phyloP scores from a whole-genome alignment of 352 stramenopile genomes.

The Pythium folliculosum region DNA sequence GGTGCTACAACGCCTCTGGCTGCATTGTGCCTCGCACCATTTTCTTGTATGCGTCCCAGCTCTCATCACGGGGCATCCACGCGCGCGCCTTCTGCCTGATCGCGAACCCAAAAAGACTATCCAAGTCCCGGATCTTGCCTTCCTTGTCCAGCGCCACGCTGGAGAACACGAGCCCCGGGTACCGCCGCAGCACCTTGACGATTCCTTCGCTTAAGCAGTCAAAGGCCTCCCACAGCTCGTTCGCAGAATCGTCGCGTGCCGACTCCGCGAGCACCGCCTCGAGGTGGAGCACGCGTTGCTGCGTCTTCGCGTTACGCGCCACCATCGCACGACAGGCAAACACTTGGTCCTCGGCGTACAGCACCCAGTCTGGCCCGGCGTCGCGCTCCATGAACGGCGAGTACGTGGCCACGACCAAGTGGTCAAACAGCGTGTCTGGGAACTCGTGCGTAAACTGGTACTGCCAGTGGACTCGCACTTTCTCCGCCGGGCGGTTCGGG shows the following conservation, averaged over 20 bases:
- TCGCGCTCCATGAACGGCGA: slow-evolving; percentile 5
- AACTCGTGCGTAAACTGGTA: slow-evolving; percentile 12
- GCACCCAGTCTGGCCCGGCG: slow-evolving; percentile 12
- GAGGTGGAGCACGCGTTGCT: neutral
- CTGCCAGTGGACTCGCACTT: slow-evolving; percentile 19
- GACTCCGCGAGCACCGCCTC: slow-evolving; percentile 1
- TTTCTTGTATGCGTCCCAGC: neutral
- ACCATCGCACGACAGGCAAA: slow-evolving; percentile 7
- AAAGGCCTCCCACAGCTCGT: slow-evolving; percentile 11
- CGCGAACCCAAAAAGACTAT: neutral
- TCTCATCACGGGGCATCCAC: neutral
- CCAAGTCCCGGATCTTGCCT: neutral
- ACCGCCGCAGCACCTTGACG: slow-evolving; percentile 4
- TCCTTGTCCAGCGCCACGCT: neutral
- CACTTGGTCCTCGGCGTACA: neutral
- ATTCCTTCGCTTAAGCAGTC: neutral
- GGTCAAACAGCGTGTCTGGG: slow-evolving; percentile 6
- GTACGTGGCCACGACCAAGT: slow-evolving; percentile 23
- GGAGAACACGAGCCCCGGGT: neutral
- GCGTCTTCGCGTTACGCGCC: neutral
- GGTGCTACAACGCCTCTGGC: no score
- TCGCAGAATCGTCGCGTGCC: no score
- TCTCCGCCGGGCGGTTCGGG: neutral
- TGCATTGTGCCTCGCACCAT: no score
- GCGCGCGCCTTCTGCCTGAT: neutral